A percentile compares a stretch with the other conserved stretches of the same genome.
Conservation (phyloP, 352 stramenopile species). For the Phytophthora pseudosyringae region DNA sequence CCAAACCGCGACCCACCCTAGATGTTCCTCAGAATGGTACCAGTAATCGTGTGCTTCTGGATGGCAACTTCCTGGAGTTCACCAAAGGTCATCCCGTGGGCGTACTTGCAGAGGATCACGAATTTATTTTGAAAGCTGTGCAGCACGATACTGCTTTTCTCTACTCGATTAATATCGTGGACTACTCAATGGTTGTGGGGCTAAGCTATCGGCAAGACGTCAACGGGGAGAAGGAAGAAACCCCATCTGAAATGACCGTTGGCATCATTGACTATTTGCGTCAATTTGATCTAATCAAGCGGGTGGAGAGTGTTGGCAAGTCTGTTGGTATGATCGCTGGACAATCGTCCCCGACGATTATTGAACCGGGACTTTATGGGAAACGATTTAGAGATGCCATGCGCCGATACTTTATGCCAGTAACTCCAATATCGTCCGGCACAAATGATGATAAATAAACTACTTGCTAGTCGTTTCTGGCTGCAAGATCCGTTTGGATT, state of each 20-base stretch:
- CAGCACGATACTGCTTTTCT: slow-evolving; percentile 98
- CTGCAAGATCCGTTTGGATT: neutral
- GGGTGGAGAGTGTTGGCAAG: slow-evolving; percentile 98
- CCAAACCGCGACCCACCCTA: slow-evolving; percentile 44
- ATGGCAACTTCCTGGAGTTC: slow-evolving; percentile 88
- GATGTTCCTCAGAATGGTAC: slow-evolving; percentile 30
- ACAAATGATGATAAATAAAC: slow-evolving; percentile 48
- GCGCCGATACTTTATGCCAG: slow-evolving; percentile 97
- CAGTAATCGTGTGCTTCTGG: slow-evolving; percentile 65
- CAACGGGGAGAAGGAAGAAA: slow-evolving; percentile 28
- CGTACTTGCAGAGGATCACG: slow-evolving; percentile 74
- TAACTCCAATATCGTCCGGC: slow-evolving; percentile 82
- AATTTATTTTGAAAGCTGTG: slow-evolving; percentile 88
- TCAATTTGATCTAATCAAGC: slow-evolving; percentile 99
- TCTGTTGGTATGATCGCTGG: slow-evolving; percentile 98
- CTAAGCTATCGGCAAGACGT: slow-evolving; percentile 57
- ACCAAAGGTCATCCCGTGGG: slow-evolving; percentile 78
- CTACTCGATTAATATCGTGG: slow-evolving; percentile 98
- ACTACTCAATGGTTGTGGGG: slow-evolving; percentile 99
- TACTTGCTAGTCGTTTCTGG: neutral
- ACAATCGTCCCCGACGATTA: slow-evolving; percentile 97
- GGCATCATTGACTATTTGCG: slow-evolving; percentile 99
- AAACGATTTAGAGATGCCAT: slow-evolving; percentile 96
- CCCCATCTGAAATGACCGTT: slow-evolving; percentile 89
- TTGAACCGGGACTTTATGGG: slow-evolving; percentile 97